phyloP scores from a whole-genome alignment of 164 flowering plant species.

The Umbellularia californica region DNA sequence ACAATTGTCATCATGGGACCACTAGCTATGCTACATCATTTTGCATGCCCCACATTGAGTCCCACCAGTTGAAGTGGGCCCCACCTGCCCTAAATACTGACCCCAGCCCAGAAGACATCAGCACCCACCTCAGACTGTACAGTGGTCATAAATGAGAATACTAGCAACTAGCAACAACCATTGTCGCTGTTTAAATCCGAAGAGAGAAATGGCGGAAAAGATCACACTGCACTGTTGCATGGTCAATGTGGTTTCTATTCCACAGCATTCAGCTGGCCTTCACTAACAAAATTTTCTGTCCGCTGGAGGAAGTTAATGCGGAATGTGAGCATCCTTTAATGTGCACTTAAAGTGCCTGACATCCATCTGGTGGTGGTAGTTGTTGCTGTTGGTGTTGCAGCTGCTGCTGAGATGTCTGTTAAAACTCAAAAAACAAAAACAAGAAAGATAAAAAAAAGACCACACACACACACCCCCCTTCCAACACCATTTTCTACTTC shows the following conservation, averaged over 20 bases:
- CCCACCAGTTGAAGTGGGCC: no score
- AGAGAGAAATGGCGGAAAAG: no score
- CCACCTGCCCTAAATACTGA: no score
- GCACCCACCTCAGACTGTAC: not conserved
- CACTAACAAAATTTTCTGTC: not conserved
- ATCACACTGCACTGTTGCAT: no score
- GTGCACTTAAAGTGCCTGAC: slow-evolving; percentile 36
- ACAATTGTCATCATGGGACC: not conserved
- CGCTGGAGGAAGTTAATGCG: slow-evolving; percentile 15
- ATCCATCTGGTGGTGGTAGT: slow-evolving; percentile 30
- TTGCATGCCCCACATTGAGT: no score
- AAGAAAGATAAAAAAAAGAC: no score
- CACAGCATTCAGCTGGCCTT: no score
- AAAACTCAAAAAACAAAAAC: not conserved
- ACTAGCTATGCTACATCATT: no score
- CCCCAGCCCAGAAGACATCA: not conserved
- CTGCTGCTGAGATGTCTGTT: not conserved
- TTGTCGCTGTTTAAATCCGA: no score
- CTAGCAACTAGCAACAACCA: no score
- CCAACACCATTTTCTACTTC: not conserved
- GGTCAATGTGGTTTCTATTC: no score
- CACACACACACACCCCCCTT: no score
- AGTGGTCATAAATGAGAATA: not conserved
- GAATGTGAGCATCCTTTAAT: slow-evolving; percentile 12
- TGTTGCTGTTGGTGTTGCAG: slow-evolving; percentile 11